A percentile compares a stretch with the other conserved stretches of the same genome.
These are phyloP conservation scores for Cytospora leucostoma DNA, from an alignment of 2,329 filamentous ascomycete genomes.

Conservation along the genomic window DNA sequence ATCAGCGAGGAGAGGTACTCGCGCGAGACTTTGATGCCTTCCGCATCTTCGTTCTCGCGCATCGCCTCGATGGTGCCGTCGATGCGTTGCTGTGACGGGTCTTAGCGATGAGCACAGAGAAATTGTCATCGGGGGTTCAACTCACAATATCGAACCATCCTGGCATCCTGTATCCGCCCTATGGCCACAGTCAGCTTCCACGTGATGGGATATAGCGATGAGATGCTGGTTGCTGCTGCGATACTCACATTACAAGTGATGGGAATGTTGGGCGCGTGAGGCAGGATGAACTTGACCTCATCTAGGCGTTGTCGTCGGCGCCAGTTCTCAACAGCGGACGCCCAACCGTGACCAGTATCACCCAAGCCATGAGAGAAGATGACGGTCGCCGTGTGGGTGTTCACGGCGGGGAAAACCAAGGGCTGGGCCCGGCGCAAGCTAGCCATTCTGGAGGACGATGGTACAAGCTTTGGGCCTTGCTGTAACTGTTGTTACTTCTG, in stretches of 20 bases:
- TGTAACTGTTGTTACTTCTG: not conserved
- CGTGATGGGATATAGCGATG: constrained; percentile 4
- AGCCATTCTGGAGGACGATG: constrained; percentile 26
- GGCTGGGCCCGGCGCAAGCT: constrained; percentile 45
- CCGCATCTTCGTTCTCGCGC: constrained; percentile 54
- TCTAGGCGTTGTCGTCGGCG: constrained; percentile 76
- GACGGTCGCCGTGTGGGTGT: constrained; percentile 87
- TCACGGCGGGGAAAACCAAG: constrained; percentile 75
- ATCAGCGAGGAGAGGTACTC: constrained; percentile 79
- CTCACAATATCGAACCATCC: constrained; percentile 82
- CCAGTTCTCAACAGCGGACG: constrained; percentile 84
- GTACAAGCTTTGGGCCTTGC: not conserved
- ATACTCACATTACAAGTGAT: constrained; percentile 68
- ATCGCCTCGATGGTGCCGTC: constrained; percentile 35
- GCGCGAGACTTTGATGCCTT: constrained; percentile 71
- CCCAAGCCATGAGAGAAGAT: constrained; percentile 94
- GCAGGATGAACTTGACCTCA: constrained; percentile 92
- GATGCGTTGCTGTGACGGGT: constrained; percentile 24
- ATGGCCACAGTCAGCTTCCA: constrained; percentile 9
- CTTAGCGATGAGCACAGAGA: constrained; percentile 3
- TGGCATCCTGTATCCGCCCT: constrained; percentile 72
- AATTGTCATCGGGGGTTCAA: constrained; percentile 12
- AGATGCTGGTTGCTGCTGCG: not conserved
- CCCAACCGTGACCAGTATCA: constrained; percentile 79
- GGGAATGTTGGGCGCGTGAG: constrained; percentile 83